Base-by-base conservation (phyloP, 768 basidiomycete genomes). In the Hysterangium stoloniferum region DNA sequence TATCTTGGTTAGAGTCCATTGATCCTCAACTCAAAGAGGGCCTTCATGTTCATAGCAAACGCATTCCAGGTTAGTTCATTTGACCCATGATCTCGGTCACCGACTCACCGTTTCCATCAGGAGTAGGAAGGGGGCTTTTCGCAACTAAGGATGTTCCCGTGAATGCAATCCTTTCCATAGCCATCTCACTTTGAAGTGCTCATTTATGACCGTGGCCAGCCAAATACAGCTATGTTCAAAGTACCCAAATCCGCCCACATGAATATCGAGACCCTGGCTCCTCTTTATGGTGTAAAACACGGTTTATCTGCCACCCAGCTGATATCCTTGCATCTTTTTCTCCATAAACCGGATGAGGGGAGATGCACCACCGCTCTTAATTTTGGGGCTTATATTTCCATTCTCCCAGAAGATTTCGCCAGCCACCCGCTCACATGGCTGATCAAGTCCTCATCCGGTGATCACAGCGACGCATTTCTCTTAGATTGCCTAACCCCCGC, bases 381-480 rank as follows among this genome's bases (percentile, higher is more conserved):
- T 12, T 84, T 82, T 63, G 78, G 83, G 24, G 83, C 88, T 1
- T 96, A 91, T 62, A 80, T 96, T 40, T 80, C 83, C 0, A 73
- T 80, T 1, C 67, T 97, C 24, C 95, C 95, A 2, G 62, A 62
- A 48, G 66, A 80, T 25, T 94, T 98, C 63, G 72, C 72, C 35
- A 70, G 70, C 22, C 92, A 96, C 67, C 95, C 94, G 4, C 69
- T 96, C n/a, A 76, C 82, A 17, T 92, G 88, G 89, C 52, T 75
- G 4, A 70, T 76, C n/a, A 17, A 38, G 48, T 59, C 59, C 52
- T 49, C 53, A 37, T 25, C 46, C 47, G 41, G 44, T 49, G 49
- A 32, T 52, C 44, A 11, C 5, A 38, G 46, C 54, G 48, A 48
- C 4, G 52, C 24, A 19, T 53, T 58, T 6, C 56, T 83, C 17